phyloP scores from a whole-genome alignment of 352 stramenopile genomes.

The Peronosclerospora sorghi region DNA sequence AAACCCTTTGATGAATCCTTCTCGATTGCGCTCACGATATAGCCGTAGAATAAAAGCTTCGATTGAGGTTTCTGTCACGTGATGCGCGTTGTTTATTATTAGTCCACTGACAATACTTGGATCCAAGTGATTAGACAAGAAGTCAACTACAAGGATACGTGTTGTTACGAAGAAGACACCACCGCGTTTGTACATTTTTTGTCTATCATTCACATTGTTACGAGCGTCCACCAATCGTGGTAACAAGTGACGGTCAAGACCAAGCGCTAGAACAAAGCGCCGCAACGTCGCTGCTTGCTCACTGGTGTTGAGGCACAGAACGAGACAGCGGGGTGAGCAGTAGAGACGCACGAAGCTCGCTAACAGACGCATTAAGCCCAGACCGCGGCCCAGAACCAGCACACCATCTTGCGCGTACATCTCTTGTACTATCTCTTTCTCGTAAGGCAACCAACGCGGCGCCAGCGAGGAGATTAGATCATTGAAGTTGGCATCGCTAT shows the following conservation, averaged over 20 bases:
- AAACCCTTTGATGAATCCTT: conserved; percentile 96
- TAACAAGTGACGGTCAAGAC: conserved; percentile 74
- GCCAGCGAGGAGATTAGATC: conserved; percentile 12
- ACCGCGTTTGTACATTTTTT: conserved; percentile 86
- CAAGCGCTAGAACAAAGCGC: conserved; percentile 80
- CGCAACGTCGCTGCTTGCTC: conserved; percentile 73
- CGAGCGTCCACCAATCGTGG: conserved; percentile 81
- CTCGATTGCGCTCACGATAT: conserved; percentile 80
- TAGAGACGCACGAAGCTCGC: conserved; percentile 89
- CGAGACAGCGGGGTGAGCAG: conserved; percentile 59
- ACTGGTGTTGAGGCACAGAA: conserved; percentile 90
- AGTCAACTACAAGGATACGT: conserved; percentile 95
- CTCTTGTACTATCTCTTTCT: conserved; percentile 60
- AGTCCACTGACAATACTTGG: conserved; percentile 86
- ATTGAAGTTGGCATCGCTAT: conserved; percentile 1
- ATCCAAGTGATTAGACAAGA: conserved; percentile 84
- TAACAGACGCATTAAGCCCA: conserved; percentile 82
- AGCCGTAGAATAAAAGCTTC: conserved; percentile 96
- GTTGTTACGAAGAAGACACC: conserved; percentile 92
- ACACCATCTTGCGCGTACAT: conserved; percentile 82
- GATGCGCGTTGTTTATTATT: conserved; percentile 89
- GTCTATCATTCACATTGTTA: conserved; percentile 57
- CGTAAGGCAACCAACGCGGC: conserved; percentile 60
- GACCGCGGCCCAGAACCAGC: conserved; percentile 85
- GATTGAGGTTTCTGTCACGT: conserved; percentile 89